A percentile compares a stretch with the other conserved stretches of the same genome.
Conservation (phyloP, 495 filamentous ascomycete genomes). For the Aspergillus cristatus region DNA sequence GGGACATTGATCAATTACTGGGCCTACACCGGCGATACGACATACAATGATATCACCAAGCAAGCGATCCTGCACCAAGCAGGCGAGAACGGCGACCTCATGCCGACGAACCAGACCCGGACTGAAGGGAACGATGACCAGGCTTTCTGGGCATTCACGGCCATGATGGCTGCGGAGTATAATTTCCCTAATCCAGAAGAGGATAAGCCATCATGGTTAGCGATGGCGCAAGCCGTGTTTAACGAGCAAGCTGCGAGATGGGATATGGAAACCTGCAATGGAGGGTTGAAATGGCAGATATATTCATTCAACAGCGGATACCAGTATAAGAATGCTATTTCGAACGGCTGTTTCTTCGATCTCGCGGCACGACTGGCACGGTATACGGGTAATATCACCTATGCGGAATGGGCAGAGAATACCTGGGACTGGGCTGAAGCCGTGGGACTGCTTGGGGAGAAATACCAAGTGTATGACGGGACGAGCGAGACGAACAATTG, state of each 20-base stretch:
- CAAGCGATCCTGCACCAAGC: slow-evolving; percentile 53
- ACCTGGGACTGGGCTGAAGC: slow-evolving; percentile 55
- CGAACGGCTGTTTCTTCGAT: slow-evolving; percentile 69
- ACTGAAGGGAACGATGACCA: slow-evolving; percentile 59
- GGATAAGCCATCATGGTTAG: slow-evolving; percentile 44
- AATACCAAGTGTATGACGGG: slow-evolving; percentile 53
- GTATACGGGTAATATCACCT: slow-evolving; percentile 62
- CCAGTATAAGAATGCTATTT: slow-evolving; percentile 65
- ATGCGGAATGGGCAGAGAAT: slow-evolving; percentile 59
- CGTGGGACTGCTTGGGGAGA: slow-evolving; percentile 39
- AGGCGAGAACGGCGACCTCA: slow-evolving; percentile 51
- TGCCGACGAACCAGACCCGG: slow-evolving; percentile 35
- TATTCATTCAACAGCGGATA: slow-evolving; percentile 67
- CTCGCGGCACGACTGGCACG: slow-evolving; percentile 57
- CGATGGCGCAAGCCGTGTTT: slow-evolving; percentile 44
- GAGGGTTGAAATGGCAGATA: slow-evolving; percentile 78
- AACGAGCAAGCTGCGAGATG: slow-evolving; percentile 53
- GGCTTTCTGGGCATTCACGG: slow-evolving; percentile 64
- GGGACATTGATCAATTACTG: slow-evolving; percentile 63
- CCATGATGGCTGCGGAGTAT: slow-evolving; percentile 60
- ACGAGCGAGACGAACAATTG: slow-evolving; percentile 44
- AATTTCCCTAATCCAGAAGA: slow-evolving; percentile 51
- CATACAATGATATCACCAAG: slow-evolving; percentile 54
- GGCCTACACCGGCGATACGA: slow-evolving; percentile 56
- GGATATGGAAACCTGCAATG: slow-evolving; percentile 53